Conservation (phyloP, 2,329 filamentous ascomycete genomes). For the Talaromyces pinophilus region DNA sequence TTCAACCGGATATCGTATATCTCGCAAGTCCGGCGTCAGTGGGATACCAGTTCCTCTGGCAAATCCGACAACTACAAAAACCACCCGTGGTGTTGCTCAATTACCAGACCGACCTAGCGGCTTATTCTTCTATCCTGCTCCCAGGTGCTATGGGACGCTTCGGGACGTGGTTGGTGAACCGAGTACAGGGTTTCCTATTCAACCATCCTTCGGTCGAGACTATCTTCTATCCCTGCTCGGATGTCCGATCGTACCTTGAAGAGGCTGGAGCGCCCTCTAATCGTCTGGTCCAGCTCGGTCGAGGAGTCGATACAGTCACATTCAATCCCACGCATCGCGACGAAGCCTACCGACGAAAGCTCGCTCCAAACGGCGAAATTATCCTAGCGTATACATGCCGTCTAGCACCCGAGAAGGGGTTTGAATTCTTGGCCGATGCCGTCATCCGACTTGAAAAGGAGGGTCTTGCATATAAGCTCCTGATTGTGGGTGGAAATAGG, state of each 20-base stretch:
- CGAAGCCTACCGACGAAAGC: constrained; percentile 53
- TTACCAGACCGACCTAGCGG: constrained; percentile 70
- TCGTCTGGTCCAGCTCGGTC: constrained; percentile 63
- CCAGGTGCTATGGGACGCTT: constrained; percentile 61
- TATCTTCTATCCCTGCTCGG: constrained; percentile 68
- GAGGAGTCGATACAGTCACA: constrained; percentile 65
- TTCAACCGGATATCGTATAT: constrained; percentile 69
- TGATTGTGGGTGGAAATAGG: constrained; percentile 68
- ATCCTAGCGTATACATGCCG: constrained; percentile 68
- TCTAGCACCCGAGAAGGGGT: constrained; percentile 70
- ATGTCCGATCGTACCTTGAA: constrained; percentile 63
- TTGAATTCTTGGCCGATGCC: constrained; percentile 64
- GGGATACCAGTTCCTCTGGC: constrained; percentile 71
- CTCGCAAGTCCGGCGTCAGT: constrained; percentile 68
- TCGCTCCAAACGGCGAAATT: constrained; percentile 64
- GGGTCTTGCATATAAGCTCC: constrained; percentile 62
- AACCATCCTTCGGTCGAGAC: constrained; percentile 62
- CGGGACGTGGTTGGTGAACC: constrained; percentile 62
- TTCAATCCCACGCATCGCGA: constrained; percentile 60
- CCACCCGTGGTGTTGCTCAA: constrained; percentile 65
- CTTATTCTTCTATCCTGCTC: constrained; percentile 70
- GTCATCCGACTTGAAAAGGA: constrained; percentile 57
- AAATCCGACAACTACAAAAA: constrained; percentile 61
- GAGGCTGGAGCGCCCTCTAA: constrained; percentile 56
- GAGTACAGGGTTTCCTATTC: constrained; percentile 68